Conservation (phyloP, 805 yeast species). For the Saturnispora besseyi region DNA sequence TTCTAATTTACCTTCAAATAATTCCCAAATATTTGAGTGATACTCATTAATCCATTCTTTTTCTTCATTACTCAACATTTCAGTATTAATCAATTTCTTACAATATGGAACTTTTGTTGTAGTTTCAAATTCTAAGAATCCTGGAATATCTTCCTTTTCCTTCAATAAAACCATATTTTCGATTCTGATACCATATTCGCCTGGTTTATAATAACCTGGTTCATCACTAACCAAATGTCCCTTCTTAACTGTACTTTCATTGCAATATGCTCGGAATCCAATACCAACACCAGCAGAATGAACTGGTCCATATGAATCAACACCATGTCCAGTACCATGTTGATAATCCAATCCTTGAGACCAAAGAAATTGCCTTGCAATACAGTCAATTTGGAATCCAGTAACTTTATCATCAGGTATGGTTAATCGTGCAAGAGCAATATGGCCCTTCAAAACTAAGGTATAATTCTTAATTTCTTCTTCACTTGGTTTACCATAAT, state of each 20-base stretch:
- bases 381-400: slow-evolving; percentile 44
- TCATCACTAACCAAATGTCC: slow-evolving; percentile 53
- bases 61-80: slow-evolving; percentile 38
- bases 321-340: slow-evolving; percentile 61
- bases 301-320: slow-evolving; percentile 52
- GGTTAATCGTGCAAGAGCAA: slow-evolving; percentile 38
- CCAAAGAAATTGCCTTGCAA: slow-evolving; percentile 56
- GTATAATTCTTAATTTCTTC: slow-evolving; percentile 45
- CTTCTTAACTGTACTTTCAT: slow-evolving; percentile 34
- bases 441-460: slow-evolving; percentile 48
- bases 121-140: slow-evolving; percentile 45
- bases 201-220: slow-evolving; percentile 55
- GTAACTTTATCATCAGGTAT: slow-evolving; percentile 46
- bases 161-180: slow-evolving; percentile 42
- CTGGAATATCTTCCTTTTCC: slow-evolving; percentile 31
- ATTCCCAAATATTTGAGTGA: slow-evolving; percentile 39
- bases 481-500: slow-evolving; percentile 38
- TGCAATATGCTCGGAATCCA: slow-evolving; percentile 44
- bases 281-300: slow-evolving; percentile 61
- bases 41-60: slow-evolving; percentile 41
- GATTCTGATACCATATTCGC: slow-evolving; percentile 51
- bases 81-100: slow-evolving; percentile 38
- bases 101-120: slow-evolving; percentile 53
- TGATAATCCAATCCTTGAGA: slow-evolving; percentile 46
- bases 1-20: slow-evolving; percentile 31